Percentiles rank a stretch among this genome's conserved stretches.
Evolutionary conservation across 306 rosid species (phyloP).

Genomic region (Bauhinia variegata): DNA sequence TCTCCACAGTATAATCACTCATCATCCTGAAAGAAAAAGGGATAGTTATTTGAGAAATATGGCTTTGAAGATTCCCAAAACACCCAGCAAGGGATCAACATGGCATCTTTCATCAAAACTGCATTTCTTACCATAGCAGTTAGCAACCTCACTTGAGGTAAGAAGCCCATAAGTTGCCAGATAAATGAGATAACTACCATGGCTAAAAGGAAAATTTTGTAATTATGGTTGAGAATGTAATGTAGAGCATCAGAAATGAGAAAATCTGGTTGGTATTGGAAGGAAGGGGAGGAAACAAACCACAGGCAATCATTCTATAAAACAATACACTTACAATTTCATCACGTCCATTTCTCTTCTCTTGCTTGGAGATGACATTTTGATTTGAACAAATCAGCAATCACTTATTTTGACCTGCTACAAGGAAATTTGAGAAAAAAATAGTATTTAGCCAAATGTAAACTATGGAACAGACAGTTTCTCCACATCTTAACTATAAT

Average conservation of each 20-base stretch:
- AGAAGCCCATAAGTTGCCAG: background rate
- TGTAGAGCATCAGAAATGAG: background rate
- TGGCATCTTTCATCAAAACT: background rate
- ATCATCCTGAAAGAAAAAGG: conserved; percentile 81
- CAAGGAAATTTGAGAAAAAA: conserved; percentile 25
- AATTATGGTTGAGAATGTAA: conserved; percentile 1
- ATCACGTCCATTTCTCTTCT: conserved; percentile 99
- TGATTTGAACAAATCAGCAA: conserved; percentile 28
- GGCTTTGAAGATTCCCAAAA: background rate
- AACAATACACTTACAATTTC: conserved; percentile 78
- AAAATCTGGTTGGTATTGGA: background rate
- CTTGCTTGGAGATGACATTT: conserved; percentile 99
- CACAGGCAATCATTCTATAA: background rate
- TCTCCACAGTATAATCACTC: conserved; percentile 99
- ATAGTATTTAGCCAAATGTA: conserved; percentile 15
- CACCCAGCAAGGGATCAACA: background rate
- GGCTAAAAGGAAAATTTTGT: conserved; percentile 2
- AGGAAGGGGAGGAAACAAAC: background rate
- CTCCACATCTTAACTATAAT: conserved; percentile 9
- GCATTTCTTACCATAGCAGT: background rate
- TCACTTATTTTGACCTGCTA: conserved; percentile 56
- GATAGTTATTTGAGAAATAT: conserved; percentile 25
- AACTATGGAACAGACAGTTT: background rate
- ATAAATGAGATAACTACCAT: conserved; percentile 3
- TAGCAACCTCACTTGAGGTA: background rate